Evolutionary conservation across 345 rosid genomes (phyloP).

Genomic region (Ceriops zippeliana): DNA sequence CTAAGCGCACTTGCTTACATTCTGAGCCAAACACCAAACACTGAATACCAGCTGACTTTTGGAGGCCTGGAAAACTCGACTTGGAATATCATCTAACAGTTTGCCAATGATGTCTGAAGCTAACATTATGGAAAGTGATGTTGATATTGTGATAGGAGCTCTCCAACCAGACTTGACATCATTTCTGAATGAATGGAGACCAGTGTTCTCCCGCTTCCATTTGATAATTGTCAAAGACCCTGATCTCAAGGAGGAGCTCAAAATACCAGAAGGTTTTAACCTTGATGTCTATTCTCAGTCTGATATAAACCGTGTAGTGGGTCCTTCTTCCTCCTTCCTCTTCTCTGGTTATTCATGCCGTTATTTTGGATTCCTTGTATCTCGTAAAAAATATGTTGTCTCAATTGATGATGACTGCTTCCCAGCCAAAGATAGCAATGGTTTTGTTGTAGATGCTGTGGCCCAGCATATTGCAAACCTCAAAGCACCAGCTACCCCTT

Average conservation of each 20-base stretch:
- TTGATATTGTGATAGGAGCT: conserved; percentile 92
- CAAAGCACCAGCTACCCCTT: conserved; percentile 81
- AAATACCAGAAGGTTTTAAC: conserved; percentile 78
- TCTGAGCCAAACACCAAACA: background rate
- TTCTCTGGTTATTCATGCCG: conserved; percentile 91
- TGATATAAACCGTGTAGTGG: conserved; percentile 64
- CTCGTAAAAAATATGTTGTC: conserved; percentile 75
- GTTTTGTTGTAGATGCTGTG: conserved; percentile 66
- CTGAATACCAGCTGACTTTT: conserved; percentile 2
- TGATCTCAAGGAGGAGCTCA: conserved; percentile 79
- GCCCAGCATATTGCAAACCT: conserved; percentile 75
- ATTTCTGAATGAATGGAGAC: conserved; percentile 71
- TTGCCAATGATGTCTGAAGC: conserved; percentile 46
- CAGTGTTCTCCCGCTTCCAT: conserved; percentile 67
- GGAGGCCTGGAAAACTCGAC: conserved; percentile 13
- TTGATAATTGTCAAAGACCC: conserved; percentile 90
- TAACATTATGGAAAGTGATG: conserved; percentile 56
- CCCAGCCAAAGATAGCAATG: conserved; percentile 71
- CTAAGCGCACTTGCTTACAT: background rate
- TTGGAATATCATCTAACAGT: conserved; percentile 8
- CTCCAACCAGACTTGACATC: conserved; percentile 66
- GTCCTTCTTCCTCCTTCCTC: conserved; percentile 45
- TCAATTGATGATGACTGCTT: conserved; percentile 82
- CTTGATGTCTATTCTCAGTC: conserved; percentile 57
- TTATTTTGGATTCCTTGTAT: conserved; percentile 80